Conservation (phyloP, 805 yeast species). For the Helenozyma rhizophorensis region DNA sequence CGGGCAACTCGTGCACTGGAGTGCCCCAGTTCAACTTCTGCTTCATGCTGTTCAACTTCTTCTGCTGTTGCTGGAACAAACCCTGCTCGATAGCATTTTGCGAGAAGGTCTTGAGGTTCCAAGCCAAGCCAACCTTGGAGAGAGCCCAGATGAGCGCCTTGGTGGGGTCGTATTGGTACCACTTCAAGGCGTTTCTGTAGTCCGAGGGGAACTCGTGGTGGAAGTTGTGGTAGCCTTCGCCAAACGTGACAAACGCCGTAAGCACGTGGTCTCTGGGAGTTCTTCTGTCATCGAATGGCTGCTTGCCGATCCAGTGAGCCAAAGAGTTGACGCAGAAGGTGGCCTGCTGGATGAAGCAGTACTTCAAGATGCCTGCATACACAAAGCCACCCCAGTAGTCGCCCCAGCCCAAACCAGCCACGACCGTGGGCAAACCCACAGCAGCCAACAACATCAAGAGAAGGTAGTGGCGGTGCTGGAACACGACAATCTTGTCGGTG, state of each 20-base stretch:
- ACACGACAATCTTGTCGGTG: constrained; percentile 71
- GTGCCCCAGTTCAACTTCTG: constrained; percentile 71
- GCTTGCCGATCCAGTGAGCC: constrained; percentile 83
- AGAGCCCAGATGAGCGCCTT: constrained; percentile 55
- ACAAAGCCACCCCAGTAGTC: constrained; percentile 65
- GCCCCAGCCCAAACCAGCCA: constrained; percentile 26
- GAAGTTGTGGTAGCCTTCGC: constrained; percentile 88
- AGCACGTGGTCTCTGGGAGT: constrained; percentile 80
- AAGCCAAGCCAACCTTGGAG: constrained; percentile 66
- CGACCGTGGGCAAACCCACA: constrained; percentile 56
- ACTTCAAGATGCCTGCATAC: constrained; percentile 70
- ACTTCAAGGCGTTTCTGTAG: constrained; percentile 80
- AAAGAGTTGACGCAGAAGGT: constrained; percentile 83
- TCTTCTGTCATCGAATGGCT: constrained; percentile 84
- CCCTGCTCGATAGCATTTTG: constrained; percentile 82
- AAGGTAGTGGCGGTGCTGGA: constrained; percentile 78
- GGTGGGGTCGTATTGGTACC: constrained; percentile 89
- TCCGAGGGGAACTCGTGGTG: constrained; percentile 89
- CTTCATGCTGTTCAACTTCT: constrained; percentile 65
- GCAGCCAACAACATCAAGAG: constrained; percentile 56
- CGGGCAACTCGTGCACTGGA: constrained; percentile 59
- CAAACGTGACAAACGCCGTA: constrained; percentile 79
- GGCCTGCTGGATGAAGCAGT: constrained; percentile 73
- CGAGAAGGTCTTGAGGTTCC: constrained; percentile 70
- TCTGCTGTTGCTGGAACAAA: constrained; percentile 75